A percentile compares a stretch with the other conserved stretches of the same genome.
phyloP scores from a whole-genome alignment of 2,329 filamentous ascomycete genomes.

The Cryphonectria nitschkei region DNA sequence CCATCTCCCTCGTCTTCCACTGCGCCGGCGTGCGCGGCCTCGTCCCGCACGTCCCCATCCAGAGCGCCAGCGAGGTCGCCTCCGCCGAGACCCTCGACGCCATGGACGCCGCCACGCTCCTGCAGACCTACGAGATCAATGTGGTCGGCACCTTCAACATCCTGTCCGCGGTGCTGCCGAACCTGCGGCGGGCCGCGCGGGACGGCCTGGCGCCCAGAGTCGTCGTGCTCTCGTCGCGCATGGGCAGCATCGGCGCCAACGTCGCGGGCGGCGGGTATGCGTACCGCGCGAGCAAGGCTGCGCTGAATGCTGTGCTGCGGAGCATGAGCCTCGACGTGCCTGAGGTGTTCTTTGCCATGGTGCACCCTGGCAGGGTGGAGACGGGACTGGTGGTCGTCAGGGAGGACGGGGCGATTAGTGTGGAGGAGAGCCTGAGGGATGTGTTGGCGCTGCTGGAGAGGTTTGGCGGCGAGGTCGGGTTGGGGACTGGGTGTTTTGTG shows the following conservation, averaged over 20 bases:
- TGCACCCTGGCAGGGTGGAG: slow-evolving; percentile 26
- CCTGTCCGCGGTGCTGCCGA: slow-evolving; percentile 22
- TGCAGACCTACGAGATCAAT: slow-evolving; percentile 26
- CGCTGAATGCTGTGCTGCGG: slow-evolving; percentile 22
- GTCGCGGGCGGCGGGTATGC: slow-evolving; percentile 22
- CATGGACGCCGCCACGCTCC: slow-evolving; percentile 23
- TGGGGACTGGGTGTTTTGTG: slow-evolving; percentile 22
- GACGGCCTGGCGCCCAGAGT: not conserved
- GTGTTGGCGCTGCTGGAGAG: slow-evolving; percentile 15
- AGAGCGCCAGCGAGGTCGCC: slow-evolving; percentile 16
- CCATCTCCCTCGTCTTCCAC: slow-evolving; percentile 23
- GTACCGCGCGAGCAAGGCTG: slow-evolving; percentile 28
- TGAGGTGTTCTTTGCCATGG: slow-evolving; percentile 21
- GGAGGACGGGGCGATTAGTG: slow-evolving; percentile 20
- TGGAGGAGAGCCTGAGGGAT: slow-evolving; percentile 15
- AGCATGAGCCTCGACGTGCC: slow-evolving; percentile 26
- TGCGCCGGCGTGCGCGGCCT: slow-evolving; percentile 27
- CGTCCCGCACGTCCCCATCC: slow-evolving; percentile 14
- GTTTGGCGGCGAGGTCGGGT: not conserved
- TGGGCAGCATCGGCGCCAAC: slow-evolving; percentile 22
- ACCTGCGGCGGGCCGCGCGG: slow-evolving; percentile 13
- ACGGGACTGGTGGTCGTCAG: slow-evolving; percentile 19
- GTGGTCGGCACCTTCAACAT: slow-evolving; percentile 22
- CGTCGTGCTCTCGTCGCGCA: slow-evolving; percentile 21
- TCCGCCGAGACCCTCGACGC: slow-evolving; percentile 21